Evolutionary conservation across 805 yeast genomes (phyloP), one percentile per base, ranked within the genome.

Genomic region (Pichia cephalocereana): DNA sequence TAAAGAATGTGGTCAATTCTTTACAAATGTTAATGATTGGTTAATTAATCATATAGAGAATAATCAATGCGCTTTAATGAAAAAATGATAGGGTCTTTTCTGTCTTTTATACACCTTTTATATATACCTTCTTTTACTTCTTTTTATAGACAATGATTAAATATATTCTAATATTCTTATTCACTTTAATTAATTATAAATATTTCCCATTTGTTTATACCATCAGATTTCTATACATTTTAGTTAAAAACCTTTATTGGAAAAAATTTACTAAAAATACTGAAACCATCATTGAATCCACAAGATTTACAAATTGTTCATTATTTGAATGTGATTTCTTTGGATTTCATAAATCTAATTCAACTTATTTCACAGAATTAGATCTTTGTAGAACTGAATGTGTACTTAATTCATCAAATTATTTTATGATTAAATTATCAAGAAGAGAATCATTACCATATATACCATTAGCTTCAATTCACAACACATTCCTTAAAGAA

Each of bases 311-410:
- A 57, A 52, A 42, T 23, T 85, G 84, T 30, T 82, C 91, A 1
- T 79, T 85, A 8, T 66, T 85, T 58, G 97, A 90, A 61, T 80
- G 87, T 60, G 97, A 90, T 64, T 76, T 86, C 69, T 87, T 87
- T 60, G 63, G 63, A 4, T 57, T 88, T 43, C 98, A 90, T 70
- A 91, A 90, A 68, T 79, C 84, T 48, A 91, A 91, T 63, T 80
- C 91, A 8, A 84, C 96, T 1, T 91, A 90, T 65, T 83, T 85
- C 58, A 67, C 72, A 18, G 97, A 90, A 55, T 69, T 87, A 61
- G 97, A 90, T 61, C 71, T 88, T 52, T 80, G 86, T 3, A 77
- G 97, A 60, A 72, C 85, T 8, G 78, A 80, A 48, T 64, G 82
- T 47, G 68, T 88, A 68, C 66, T 77, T 26, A 63, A 67, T 41